These are phyloP conservation scores for Russula brevipes DNA, from an alignment of 768 basidiomycete species.

Conservation along the genomic window DNA sequence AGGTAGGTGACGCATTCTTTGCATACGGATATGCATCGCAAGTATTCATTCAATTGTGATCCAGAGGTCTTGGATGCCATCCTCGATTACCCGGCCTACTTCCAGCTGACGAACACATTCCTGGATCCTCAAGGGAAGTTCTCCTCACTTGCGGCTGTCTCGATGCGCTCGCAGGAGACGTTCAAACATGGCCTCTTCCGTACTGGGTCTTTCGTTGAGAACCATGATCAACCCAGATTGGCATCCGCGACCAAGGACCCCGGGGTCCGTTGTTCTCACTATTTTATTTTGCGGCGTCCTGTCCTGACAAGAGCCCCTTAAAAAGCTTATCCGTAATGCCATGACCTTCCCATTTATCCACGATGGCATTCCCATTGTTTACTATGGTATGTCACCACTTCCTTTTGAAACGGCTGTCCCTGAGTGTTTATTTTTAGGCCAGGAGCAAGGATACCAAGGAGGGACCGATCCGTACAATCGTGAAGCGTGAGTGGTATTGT, in stretches of 20 bases:
- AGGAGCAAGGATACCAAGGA: constrained; percentile 48
- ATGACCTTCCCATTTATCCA: constrained; percentile 46
- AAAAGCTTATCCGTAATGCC: constrained; percentile 43
- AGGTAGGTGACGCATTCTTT: constrained; percentile 29
- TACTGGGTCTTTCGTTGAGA: constrained; percentile 48
- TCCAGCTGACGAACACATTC: constrained; percentile 40
- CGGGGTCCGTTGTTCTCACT: constrained; percentile 33
- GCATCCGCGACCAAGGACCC: constrained; percentile 39
- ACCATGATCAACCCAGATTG: constrained; percentile 52
- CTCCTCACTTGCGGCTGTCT: constrained; percentile 29
- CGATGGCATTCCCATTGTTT: constrained; percentile 48
- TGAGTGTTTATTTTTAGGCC: constrained; percentile 31
- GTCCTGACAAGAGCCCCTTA: background rate
- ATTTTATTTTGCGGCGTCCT: background rate
- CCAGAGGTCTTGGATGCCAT: constrained; percentile 41
- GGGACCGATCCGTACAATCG: constrained; percentile 44
- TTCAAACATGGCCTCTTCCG: constrained; percentile 40
- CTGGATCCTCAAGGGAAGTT: constrained; percentile 33
- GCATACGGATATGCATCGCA: background rate
- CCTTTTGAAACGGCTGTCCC: background rate
- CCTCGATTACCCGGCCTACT: constrained; percentile 49
- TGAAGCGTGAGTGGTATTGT: constrained; percentile 38
- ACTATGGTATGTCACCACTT: constrained; percentile 38
- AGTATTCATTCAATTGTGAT: background rate
- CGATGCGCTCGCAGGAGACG: constrained; percentile 33